Base-by-base conservation (phyloP, 2,329 filamentous ascomycete genomes). In the Epichloe gansuensis region DNA sequence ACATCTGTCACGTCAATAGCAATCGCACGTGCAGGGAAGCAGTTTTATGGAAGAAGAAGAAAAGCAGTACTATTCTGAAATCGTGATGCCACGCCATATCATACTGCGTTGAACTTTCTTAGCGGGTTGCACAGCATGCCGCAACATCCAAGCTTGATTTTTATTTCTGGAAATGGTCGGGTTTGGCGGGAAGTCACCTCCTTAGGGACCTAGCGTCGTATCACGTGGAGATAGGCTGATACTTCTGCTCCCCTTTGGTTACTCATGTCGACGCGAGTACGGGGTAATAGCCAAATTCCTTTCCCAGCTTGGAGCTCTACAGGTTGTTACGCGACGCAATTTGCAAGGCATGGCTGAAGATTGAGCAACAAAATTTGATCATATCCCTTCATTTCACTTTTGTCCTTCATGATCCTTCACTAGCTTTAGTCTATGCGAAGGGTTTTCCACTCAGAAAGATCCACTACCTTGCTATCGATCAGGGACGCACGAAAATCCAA, bases 201-300 rank as follows among this genome's bases (percentile, higher is more conserved):
- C 39, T 6, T 7, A 7, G 39, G 0, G 5, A 21, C n/a, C n/a
- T 21, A 42, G 39, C 28, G 17, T 17, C 28, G 13, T 2, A 31
- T 48, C 46, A 48, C 46, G 46, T 48, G 46, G 23, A 48, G 46
- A 48, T 48, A n/a, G 15, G 35, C 12, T 21, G 46, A 48, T 48
- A 38, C 23, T 17, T 35, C 6, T 8, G n/a, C 34, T 31, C 44
- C 44, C 44, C 44, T 21, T 46, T 12, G 13, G 12, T n/a, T 15
- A 15, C 21, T 31, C 13, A 15, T 45, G 23, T n/a, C 13, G 5
- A 21, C 17, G 37, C 13, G 37, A 13, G 42, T 21, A 31, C 28
- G 28, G 8, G 9, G 28, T 31, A 17, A 17, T 17, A 31, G 3
- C 28, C 28, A 9, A 1, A 31, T n/a, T n/a, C 38, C 38, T 41